Percentiles rank a stretch among this genome's conserved stretches.
These are phyloP conservation scores for Yamadazyma philogaea DNA, from an alignment of 805 yeast species.

Conservation along the genomic window DNA sequence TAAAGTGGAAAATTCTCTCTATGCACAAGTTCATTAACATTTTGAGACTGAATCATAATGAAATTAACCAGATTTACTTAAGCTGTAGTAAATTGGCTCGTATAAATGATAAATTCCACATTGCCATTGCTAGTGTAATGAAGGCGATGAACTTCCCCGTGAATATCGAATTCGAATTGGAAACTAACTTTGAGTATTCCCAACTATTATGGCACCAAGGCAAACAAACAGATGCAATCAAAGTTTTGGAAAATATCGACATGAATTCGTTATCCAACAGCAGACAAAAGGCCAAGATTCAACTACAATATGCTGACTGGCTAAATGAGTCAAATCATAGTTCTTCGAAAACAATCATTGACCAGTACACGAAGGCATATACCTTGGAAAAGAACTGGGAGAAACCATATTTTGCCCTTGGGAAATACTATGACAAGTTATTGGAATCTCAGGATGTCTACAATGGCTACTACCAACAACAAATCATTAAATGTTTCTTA, in stretches of 20 bases:
- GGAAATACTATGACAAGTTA: conserved; percentile 73
- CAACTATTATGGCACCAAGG: conserved; percentile 87
- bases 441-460: conserved; percentile 58
- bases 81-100: conserved; percentile 64
- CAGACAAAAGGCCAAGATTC: conserved; percentile 41
- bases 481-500: conserved; percentile 54
- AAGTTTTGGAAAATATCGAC: conserved; percentile 47
- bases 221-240: conserved; percentile 79
- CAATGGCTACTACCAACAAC: conserved; percentile 52
- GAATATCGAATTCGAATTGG: conserved; percentile 1
- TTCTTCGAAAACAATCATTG: conserved; percentile 66
- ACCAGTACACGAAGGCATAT: conserved; percentile 62
- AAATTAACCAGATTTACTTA: conserved; percentile 45
- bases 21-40: conserved; percentile 50
- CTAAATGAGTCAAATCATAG: conserved; percentile 81
- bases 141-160: conserved; percentile 45
- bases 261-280: background rate
- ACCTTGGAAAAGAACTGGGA: conserved; percentile 61
- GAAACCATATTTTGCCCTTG: conserved; percentile 76
- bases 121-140: conserved; percentile 67
- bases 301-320: conserved; percentile 84
- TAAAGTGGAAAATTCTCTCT: conserved; percentile 58
- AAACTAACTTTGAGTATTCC: conserved; percentile 64
- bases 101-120: conserved; percentile 62
- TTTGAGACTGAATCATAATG: conserved; percentile 25